These are phyloP conservation scores for Hymenoscyphus occultus DNA, from an alignment of 2,329 filamentous ascomycete species.

Conservation along the genomic window DNA sequence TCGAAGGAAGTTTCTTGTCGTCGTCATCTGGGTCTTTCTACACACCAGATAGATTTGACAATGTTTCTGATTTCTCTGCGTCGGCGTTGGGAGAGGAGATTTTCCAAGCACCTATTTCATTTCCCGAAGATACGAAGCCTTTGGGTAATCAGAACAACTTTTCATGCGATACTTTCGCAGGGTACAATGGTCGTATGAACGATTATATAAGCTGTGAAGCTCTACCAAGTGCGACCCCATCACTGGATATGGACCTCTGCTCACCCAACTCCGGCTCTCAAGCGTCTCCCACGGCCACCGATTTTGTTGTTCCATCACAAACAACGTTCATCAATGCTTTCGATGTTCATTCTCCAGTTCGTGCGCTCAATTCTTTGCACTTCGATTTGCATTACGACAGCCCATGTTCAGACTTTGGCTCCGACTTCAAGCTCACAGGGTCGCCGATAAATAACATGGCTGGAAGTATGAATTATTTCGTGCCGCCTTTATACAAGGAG, in stretches of 20 bases:
- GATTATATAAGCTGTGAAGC: slow-evolving; percentile 7
- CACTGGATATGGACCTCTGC: slow-evolving; percentile 23
- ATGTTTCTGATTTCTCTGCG: slow-evolving; percentile 13
- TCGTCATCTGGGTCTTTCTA: slow-evolving; percentile 11
- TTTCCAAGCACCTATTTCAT: slow-evolving; percentile 17
- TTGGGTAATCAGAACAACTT: slow-evolving; percentile 17
- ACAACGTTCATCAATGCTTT: slow-evolving; percentile 28
- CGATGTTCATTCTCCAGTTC: slow-evolving; percentile 21
- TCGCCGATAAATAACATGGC: slow-evolving; percentile 9
- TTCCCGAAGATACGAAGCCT: slow-evolving; percentile 12
- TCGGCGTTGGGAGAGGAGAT: slow-evolving; percentile 22
- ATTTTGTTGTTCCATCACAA: slow-evolving; percentile 31
- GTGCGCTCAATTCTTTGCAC: slow-evolving; percentile 16
- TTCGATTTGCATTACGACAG: slow-evolving; percentile 20
- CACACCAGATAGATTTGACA: slow-evolving; percentile 16
- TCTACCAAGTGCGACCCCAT: slow-evolving; percentile 19
- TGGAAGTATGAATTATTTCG: slow-evolving; percentile 11
- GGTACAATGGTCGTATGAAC: slow-evolving; percentile 7
- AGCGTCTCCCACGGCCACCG: slow-evolving; percentile 19
- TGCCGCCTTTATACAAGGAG: neutral
- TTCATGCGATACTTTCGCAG: slow-evolving; percentile 12
- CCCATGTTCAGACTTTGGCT: slow-evolving; percentile 13
- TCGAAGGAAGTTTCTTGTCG: slow-evolving; percentile 18
- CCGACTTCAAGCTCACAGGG: neutral
- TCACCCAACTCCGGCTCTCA: slow-evolving; percentile 22